These are phyloP conservation scores for Tolypocladium capitatum DNA, from an alignment of 2,329 filamentous ascomycete species.

Conservation along the genomic window DNA sequence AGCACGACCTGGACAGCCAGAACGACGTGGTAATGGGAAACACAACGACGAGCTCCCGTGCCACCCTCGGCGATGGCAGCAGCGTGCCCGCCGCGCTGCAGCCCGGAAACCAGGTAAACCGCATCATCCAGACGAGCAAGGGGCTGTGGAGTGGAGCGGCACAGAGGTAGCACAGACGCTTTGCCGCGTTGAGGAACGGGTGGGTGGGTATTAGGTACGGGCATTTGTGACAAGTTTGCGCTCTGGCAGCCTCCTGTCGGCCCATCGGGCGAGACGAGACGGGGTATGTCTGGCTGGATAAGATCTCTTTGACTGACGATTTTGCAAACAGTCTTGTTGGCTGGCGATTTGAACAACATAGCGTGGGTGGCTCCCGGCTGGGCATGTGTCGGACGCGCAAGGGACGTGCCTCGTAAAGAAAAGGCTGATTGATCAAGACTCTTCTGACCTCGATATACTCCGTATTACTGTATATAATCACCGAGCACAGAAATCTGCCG, in stretches of 20 bases:
- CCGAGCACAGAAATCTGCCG: neutral
- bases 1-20: constrained; percentile 24
- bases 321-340: neutral
- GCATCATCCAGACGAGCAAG: constrained; percentile 49
- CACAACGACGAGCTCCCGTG: constrained; percentile 11
- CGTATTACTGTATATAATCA: neutral
- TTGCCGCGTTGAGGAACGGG: neutral
- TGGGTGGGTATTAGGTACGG: neutral
- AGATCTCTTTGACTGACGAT: neutral
- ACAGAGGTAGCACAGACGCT: constrained; percentile 11
- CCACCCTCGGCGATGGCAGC: constrained; percentile 1
- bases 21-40: constrained; percentile 37
- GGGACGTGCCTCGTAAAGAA: neutral
- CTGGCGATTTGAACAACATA: neutral
- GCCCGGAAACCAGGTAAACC: constrained; percentile 41
- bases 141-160: constrained; percentile 41
- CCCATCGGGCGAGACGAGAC: neutral
- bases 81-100: constrained; percentile 37
- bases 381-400: neutral
- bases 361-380: neutral
- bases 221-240: neutral
- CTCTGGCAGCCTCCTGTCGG: neutral
- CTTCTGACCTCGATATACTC: neutral
- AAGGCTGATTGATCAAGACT: neutral
- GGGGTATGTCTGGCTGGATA: neutral